These are phyloP conservation scores for Pleurotus giganteus DNA, from an alignment of 768 basidiomycete species.

Conservation along the genomic window DNA sequence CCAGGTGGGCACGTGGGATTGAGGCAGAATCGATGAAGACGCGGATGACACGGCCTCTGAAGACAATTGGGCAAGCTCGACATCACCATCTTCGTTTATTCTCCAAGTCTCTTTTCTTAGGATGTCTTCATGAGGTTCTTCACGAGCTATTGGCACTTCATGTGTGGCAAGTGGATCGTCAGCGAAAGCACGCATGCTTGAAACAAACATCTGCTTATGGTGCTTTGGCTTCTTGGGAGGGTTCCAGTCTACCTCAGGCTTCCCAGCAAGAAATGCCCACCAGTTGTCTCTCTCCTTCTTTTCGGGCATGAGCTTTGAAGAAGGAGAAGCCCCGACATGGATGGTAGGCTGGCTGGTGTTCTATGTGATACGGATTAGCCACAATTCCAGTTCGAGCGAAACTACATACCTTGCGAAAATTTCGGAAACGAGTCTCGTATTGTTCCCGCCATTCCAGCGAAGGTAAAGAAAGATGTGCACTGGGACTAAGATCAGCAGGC, in stretches of 20 bases:
- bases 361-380: conserved; percentile 31
- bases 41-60: conserved; percentile 37
- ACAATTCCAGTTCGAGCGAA: neutral
- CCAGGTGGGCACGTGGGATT: conserved; percentile 21
- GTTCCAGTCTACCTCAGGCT: conserved; percentile 68
- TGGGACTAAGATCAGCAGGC: conserved; percentile 19
- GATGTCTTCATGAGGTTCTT: conserved; percentile 9
- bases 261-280: conserved; percentile 77
- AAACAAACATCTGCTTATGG: conserved; percentile 15
- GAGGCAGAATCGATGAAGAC: conserved; percentile 39
- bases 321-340: conserved; percentile 33
- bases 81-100: conserved; percentile 41
- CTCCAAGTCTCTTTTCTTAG: conserved; percentile 24
- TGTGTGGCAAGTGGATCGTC: conserved; percentile 20
- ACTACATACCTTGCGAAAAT: conserved; percentile 58
- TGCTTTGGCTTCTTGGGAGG: conserved; percentile 42
- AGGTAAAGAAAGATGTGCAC: conserved; percentile 44
- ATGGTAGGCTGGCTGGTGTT: conserved; percentile 66
- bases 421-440: conserved; percentile 58
- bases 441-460: conserved; percentile 63
- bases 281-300: conserved; percentile 71
- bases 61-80: conserved; percentile 31
- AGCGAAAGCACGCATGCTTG: conserved; percentile 36
- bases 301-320: conserved; percentile 54
- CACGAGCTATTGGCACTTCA: conserved; percentile 8